These are phyloP conservation scores for Plasmopara muralis DNA, from an alignment of 352 stramenopile species.

Conservation along the genomic window DNA sequence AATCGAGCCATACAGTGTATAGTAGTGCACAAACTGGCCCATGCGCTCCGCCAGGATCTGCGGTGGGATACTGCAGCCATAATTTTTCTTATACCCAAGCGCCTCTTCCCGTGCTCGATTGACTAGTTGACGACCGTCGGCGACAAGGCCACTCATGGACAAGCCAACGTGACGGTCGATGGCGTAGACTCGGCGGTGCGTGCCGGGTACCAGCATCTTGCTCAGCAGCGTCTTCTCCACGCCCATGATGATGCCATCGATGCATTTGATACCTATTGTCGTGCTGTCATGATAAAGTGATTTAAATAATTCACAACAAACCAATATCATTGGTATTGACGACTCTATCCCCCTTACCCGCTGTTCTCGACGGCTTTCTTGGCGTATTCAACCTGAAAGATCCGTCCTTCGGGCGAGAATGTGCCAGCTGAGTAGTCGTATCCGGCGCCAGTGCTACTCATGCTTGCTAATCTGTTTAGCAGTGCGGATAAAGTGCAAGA, in stretches of 20 bases:
- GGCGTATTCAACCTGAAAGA: slow-evolving; percentile 99
- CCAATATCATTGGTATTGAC: not conserved
- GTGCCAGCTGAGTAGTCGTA: slow-evolving; percentile 89
- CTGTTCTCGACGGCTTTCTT: slow-evolving; percentile 97
- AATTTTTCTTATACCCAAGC: slow-evolving; percentile 95
- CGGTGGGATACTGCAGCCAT: slow-evolving; percentile 91
- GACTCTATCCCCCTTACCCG: slow-evolving; percentile 32
- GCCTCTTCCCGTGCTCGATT: slow-evolving; percentile 93
- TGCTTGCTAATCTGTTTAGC: slow-evolving; percentile 23
- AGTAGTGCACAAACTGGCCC: slow-evolving; percentile 97
- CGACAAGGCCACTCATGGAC: slow-evolving; percentile 92
- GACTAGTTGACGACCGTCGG: slow-evolving; percentile 95
- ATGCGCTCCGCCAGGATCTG: slow-evolving; percentile 92
- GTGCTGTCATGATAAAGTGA: too few relatives aligned
- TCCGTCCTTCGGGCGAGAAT: slow-evolving; percentile 96
- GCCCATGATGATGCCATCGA: slow-evolving; percentile 95
- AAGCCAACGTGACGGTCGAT: slow-evolving; percentile 91
- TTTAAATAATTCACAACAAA: too few relatives aligned
- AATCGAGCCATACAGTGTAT: slow-evolving; percentile 96
- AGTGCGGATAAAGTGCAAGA: too few relatives aligned
- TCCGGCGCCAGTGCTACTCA: slow-evolving; percentile 82
- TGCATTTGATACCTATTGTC: slow-evolving; percentile 96
- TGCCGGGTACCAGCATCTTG: slow-evolving; percentile 90
- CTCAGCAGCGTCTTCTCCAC: slow-evolving; percentile 94
- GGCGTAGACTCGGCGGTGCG: slow-evolving; percentile 80